Evolutionary conservation across 768 basidiomycete species (phyloP).

Genomic region (Boletus pseudo-olivaceus): DNA sequence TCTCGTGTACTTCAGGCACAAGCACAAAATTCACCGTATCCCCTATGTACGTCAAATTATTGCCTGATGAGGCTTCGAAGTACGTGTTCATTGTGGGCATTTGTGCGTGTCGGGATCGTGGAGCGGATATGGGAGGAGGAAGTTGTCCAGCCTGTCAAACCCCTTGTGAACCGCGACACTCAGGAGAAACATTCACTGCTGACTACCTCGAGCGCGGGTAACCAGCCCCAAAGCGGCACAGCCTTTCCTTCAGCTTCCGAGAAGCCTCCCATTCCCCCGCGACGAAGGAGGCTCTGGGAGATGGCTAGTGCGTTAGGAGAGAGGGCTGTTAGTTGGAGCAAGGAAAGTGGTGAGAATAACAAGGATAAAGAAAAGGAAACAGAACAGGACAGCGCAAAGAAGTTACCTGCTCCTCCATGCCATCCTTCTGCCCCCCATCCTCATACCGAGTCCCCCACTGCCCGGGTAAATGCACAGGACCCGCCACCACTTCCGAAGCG

Average conservation of each 20-base stretch:
- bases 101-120: conserved; percentile 75
- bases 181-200: neutral
- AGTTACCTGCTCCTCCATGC: conserved; percentile 23
- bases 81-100: conserved; percentile 90
- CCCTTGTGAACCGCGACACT: conserved; percentile 13
- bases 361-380: conserved; percentile 34
- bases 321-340: conserved; percentile 54
- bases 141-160: conserved; percentile 33
- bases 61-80: conserved; percentile 77
- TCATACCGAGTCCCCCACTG: conserved; percentile 11
- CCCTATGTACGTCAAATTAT: conserved; percentile 83
- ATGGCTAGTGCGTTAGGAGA: conserved; percentile 63
- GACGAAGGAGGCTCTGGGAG: conserved; percentile 63
- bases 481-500: conserved; percentile 54
- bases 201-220: neutral
- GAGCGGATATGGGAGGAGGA: conserved; percentile 91
- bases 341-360: conserved; percentile 29
- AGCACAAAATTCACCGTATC: conserved; percentile 40
- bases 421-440: conserved; percentile 24
- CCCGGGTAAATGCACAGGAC: conserved; percentile 9
- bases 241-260: conserved; percentile 19
- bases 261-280: conserved; percentile 62
- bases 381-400: conserved; percentile 25
- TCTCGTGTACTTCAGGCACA: conserved; percentile 34
- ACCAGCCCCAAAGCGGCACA: neutral